Base-by-base conservation (phyloP, 1,284 basidiomycete genomes). In the Tremellales sp. region DNA sequence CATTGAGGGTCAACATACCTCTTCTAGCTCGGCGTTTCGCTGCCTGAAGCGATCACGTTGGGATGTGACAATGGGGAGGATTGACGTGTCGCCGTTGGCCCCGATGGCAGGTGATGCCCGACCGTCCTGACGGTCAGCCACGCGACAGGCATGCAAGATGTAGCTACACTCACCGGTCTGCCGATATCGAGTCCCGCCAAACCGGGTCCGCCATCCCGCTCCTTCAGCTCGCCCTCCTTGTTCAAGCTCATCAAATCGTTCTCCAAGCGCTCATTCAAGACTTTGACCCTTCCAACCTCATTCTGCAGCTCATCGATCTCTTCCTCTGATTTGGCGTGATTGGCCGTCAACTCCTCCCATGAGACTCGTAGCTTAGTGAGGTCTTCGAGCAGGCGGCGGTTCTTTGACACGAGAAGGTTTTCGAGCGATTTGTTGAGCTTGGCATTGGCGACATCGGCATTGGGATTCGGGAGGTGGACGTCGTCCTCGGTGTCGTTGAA, bases 31-130 rank as follows among this genome's bases (percentile, higher is more conserved):
- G 17, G 89, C 87, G 67, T 97, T 97, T 15, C 94, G 82, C 67
- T 91, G 87, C 45, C 93, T 81, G 81, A 97, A 97, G 4, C 93
- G 82, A 68, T 98, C 94, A 50, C 93, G 81, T 70, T 99, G 96
- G 57, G 87, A 88, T 0, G 94, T 97, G 33, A 98, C 93, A 58
- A 98, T 97, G 0, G 91, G 91, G 13, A 97, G 74, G 60, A 96
- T 96, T 0, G 89, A 92, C 0, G 86, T 88, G 63, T 96, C 91
- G 4, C 86, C 57, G 33, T 51, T 52, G 19, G 53, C 22, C 26
- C 53, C 51, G 2, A 49, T 41, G 3, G 61, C 55, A 10, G 67
- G 61, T 4, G 65, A 57, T 11, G 58, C 48, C 33, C 60, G 47
- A 8, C 61, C 64, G 17, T 68, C 65, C 56, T 66, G n/a, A 6